Evolutionary conservation across 257 asterid species (phyloP).

Genomic region (Paraleonurus japonicus): DNA sequence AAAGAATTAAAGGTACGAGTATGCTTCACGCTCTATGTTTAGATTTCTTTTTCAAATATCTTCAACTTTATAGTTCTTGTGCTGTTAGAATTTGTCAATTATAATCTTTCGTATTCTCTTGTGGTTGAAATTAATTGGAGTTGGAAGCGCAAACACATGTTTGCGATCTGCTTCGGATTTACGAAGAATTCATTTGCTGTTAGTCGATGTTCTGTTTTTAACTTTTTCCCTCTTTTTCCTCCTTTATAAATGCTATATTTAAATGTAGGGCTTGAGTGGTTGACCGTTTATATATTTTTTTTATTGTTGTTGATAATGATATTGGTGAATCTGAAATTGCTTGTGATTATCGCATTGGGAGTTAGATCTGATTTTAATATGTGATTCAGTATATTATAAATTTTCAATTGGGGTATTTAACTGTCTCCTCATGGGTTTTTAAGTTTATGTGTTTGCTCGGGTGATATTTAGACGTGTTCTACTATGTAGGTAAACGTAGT

Average conservation of each 20-base stretch:
- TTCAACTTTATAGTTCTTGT: conserved; percentile 23
- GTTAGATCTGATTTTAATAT: conserved; percentile 38
- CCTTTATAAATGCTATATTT: not conserved
- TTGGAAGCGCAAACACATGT: conserved; percentile 22
- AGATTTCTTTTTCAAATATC: conserved; percentile 14
- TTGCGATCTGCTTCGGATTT: conserved; percentile 29
- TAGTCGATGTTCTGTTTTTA: conserved; percentile 14
- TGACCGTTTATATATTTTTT: not conserved
- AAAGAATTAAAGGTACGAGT: conserved; percentile 29
- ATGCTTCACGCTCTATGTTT: conserved; percentile 44
- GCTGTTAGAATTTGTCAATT: not conserved
- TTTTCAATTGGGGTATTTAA: conserved; percentile 15
- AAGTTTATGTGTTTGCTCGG: not conserved
- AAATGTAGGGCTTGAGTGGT: conserved; percentile 13
- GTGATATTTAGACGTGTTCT: not conserved
- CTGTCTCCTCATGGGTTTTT: not conserved
- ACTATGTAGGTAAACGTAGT: not conserved
- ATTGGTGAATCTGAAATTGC: conserved; percentile 23
- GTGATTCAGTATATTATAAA: not conserved
- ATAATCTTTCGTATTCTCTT: not conserved
- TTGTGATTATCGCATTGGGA: conserved; percentile 7
- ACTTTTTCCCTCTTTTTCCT: not conserved
- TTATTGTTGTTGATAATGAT: conserved; percentile 4
- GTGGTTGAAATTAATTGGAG: conserved; percentile 18
- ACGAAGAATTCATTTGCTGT: conserved; percentile 20